Conservation (phyloP, 306 rosid species). For the Lotus japonicus region DNA sequence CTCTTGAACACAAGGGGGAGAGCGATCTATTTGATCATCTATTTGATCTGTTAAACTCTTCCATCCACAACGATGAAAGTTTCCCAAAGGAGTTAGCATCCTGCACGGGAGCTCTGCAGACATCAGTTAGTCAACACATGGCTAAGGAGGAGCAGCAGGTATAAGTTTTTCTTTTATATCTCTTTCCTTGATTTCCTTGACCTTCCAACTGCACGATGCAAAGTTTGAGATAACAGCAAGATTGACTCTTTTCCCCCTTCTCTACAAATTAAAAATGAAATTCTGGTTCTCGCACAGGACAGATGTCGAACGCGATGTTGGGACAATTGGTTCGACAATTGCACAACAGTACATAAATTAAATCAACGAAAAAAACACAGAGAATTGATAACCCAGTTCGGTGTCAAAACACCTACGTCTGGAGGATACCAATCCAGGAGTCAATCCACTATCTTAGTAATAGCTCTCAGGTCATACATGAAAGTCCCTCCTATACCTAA, state of each 20-base stretch:
- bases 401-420: no score
- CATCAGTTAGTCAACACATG: constrained; percentile 96
- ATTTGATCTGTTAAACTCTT: constrained; percentile 69
- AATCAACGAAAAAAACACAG: no score
- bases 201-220: not conserved
- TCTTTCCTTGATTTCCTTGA: constrained; percentile 16
- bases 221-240: not conserved
- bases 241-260: not conserved
- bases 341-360: no score
- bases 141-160: constrained; percentile 99
- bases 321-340: no score
- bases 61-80: constrained; percentile 53
- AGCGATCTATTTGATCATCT: constrained; percentile 79
- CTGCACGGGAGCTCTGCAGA: constrained; percentile 85
- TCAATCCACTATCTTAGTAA: no score
- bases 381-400: no score
- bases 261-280: no score
- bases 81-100: constrained; percentile 91
- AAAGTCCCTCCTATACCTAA: no score
- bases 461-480: no score
- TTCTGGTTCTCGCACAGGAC: no score
- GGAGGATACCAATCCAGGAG: no score
- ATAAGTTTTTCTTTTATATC: constrained; percentile 13
- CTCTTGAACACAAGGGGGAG: constrained; percentile 95
- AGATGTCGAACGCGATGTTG: no score